Base-by-base conservation (phyloP, 2,329 filamentous ascomycete genomes). In the Tricladium varicosporioides region DNA sequence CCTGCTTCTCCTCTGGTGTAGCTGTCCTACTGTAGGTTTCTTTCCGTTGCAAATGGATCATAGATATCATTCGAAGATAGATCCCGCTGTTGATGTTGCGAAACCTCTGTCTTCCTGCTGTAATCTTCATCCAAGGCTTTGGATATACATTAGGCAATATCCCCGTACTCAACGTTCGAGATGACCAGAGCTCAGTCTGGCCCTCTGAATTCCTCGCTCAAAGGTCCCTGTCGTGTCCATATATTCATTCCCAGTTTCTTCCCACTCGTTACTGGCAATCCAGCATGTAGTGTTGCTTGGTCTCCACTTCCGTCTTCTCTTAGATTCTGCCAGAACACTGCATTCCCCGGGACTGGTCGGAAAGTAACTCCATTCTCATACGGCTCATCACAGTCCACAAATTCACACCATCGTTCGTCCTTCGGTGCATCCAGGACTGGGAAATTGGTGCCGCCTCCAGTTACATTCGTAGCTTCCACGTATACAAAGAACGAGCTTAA, bases 271-370 rank as follows among this genome's bases (percentile, higher is more conserved):
- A 86, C 82, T n/a, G 82, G 81, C 65, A 83, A 72, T 8, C 80
- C 82, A 15, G 81, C 80, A 74, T 86, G 82, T 72, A 82, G 80
- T 33, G 78, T 81, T 68, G 82, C 78, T 54, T 74, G 70, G 66
- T 81, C 80, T 14, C 80, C 81, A 11, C 68, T 73, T 4, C 82
- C 82, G 67, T 84, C 80, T 0, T 71, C 62, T 19, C 76, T 71
- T 59, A 85, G 74, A 67, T 85, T 86, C 71, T 79, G 77, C 82
- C 83, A 85, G 55, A 80, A 86, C 3, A 86, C 77, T 0, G 81
- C 83, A 70, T 81, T 82, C 0, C 81, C 80, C 53, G 74, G 74
- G 27, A 78, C 73, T 1, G 82, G 77, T 65, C 78, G 79, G 64
- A 85, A 85, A 1, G 80, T 82, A 1, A 83, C 74, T 0, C 81